These are phyloP conservation scores for Dendrocalamus sinicus DNA, from an alignment of 176 grass and related monocot genomes.

Conservation along the genomic window DNA sequence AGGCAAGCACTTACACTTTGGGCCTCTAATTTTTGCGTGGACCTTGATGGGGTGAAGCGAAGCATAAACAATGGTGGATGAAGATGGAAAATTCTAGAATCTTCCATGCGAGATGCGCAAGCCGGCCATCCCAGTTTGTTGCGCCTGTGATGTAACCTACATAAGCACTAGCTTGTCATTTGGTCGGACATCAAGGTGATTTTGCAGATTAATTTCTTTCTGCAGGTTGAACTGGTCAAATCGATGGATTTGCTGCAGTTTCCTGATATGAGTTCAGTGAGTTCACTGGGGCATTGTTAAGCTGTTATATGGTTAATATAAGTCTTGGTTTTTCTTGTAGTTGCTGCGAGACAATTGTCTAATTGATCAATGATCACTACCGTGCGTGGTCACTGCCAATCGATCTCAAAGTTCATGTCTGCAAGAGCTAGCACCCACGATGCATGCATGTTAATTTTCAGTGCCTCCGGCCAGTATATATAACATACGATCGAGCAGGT, in stretches of 20 bases:
- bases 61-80: not conserved
- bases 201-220: not conserved
- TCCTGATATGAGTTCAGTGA: not conserved
- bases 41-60: not conserved
- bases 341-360: too few relatives aligned
- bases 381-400: not conserved
- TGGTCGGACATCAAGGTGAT: not conserved
- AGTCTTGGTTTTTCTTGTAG: not conserved
- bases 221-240: not conserved
- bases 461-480: not conserved
- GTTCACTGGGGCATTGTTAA: not conserved
- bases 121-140: not conserved
- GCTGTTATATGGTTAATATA: not conserved
- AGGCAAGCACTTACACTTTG: not conserved
- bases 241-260: not conserved
- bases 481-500: not conserved
- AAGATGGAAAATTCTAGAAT: constrained; percentile 17
- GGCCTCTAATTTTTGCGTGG: not conserved
- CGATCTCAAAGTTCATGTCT: not conserved
- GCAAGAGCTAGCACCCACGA: not conserved
- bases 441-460: not conserved
- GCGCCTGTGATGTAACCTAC: not conserved
- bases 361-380: too few relatives aligned
- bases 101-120: not conserved
- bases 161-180: not conserved